A percentile compares a stretch with the other conserved stretches of the same genome.
These are phyloP conservation scores for Lonicera japonica DNA, from an alignment of 129 eudicot genomes.

Conservation along the genomic window DNA sequence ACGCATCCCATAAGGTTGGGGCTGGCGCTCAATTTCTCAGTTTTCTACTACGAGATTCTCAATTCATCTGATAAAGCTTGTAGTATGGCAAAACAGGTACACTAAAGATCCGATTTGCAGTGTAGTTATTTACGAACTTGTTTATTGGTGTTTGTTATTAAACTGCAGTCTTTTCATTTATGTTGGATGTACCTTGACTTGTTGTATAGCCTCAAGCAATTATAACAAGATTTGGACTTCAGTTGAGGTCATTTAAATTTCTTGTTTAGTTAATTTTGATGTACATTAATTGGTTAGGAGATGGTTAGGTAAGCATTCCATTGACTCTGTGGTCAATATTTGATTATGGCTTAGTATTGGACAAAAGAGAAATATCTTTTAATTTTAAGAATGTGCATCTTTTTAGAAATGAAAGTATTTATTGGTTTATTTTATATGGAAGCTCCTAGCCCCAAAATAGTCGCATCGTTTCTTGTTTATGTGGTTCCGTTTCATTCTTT, in stretches of 20 bases:
- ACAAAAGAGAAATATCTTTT: neutral
- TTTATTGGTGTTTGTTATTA: no score
- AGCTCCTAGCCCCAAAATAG: no score
- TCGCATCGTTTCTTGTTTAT: no score
- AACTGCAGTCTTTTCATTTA: neutral
- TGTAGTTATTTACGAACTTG: no score
- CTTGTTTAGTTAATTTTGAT: neutral
- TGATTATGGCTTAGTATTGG: no score
- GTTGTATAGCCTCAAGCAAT: neutral
- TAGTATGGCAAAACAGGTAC: slow-evolving; percentile 86
- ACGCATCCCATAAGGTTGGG: slow-evolving; percentile 87
- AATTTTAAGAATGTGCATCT: neutral
- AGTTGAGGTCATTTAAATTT: neutral
- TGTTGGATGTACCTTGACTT: neutral
- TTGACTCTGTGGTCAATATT: no score
- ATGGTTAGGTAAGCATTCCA: neutral
- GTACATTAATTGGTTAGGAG: neutral
- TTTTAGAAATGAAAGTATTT: neutral
- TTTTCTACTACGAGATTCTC: slow-evolving; percentile 77
- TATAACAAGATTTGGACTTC: neutral
- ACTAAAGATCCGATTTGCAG: no score
- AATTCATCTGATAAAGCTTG: slow-evolving; percentile 81
- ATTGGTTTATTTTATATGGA: no score
- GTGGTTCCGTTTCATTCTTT: no score
- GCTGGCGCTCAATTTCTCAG: slow-evolving; percentile 78